phyloP scores from a whole-genome alignment of 75 land plant genomes.

The Gnetum montanum region DNA sequence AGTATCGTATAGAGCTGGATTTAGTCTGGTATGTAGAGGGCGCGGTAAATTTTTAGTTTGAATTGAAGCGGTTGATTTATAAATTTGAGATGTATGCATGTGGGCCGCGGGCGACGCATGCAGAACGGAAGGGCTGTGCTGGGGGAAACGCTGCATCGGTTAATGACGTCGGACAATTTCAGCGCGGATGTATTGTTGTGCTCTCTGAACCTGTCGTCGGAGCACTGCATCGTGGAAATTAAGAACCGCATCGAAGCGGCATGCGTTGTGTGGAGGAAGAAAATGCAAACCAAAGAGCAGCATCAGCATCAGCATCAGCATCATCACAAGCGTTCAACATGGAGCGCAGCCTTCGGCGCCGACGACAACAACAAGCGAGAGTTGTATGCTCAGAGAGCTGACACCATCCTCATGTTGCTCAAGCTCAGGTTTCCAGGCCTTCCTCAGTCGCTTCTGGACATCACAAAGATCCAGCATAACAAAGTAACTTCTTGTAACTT shows the following conservation, averaged over 20 bases:
- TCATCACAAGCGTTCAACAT: conserved; percentile 1
- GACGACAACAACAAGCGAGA: background rate
- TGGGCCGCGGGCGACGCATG: too few species aligned
- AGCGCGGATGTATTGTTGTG: conserved; percentile 18
- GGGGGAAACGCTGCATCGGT: conserved; percentile 60
- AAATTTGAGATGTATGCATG: background rate
- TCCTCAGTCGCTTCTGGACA: conserved; percentile 69
- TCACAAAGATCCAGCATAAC: conserved; percentile 84
- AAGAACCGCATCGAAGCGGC: conserved; percentile 32
- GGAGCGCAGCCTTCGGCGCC: background rate
- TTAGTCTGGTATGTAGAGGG: background rate
- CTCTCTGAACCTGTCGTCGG: conserved; percentile 15
- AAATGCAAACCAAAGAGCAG: background rate
- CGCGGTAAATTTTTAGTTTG: background rate
- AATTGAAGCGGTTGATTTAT: background rate
- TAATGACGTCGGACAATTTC: conserved; percentile 61
- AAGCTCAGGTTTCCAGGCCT: conserved; percentile 79
- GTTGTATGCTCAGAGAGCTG: conserved; percentile 1
- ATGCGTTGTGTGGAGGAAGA: conserved; percentile 19
- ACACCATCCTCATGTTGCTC: conserved; percentile 51
- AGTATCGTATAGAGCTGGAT: background rate
- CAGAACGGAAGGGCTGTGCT: conserved; percentile 73
- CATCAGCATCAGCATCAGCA: too few species aligned
- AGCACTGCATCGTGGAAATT: conserved; percentile 16
- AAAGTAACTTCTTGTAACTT: conserved; percentile 25